A percentile compares a stretch with the other conserved stretches of the same genome.
Evolutionary conservation across 495 filamentous ascomycete genomes (phyloP).

Genomic region (Cudoniella acicularis): DNA sequence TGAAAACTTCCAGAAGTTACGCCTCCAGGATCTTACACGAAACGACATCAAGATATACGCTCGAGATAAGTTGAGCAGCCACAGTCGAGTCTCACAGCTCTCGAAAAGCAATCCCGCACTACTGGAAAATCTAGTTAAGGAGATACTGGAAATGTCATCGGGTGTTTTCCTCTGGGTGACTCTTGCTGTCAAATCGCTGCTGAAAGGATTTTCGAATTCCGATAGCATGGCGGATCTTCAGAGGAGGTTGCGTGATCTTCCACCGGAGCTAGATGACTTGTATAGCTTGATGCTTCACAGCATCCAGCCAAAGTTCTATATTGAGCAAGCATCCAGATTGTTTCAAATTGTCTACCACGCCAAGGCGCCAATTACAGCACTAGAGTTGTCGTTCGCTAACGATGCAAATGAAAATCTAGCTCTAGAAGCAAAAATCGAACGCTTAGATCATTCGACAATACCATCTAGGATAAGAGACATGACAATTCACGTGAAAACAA

Average conservation of each 20-base stretch:
- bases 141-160: slow-evolving; percentile 24
- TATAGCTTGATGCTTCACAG: slow-evolving; percentile 9
- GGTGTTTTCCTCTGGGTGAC: slow-evolving; percentile 36
- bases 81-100: neutral
- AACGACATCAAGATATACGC: neutral
- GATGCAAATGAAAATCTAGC: neutral
- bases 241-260: neutral
- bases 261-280: neutral
- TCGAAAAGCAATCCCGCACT: neutral
- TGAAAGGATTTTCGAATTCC: neutral
- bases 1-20: neutral
- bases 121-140: slow-evolving; percentile 4
- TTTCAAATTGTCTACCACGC: neutral
- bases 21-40: neutral
- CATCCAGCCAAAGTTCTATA: neutral
- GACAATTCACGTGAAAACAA: no score
- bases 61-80: neutral
- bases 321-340: neutral
- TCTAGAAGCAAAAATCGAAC: neutral
- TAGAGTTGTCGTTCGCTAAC: neutral
- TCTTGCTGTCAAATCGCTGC: slow-evolving; percentile 15
- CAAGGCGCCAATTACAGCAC: neutral
- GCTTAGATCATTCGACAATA: no score
- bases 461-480: no score
- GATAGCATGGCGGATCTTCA: neutral